Base-by-base conservation (phyloP, 2,329 filamentous ascomycete species). In the Onygenales sp. region DNA sequence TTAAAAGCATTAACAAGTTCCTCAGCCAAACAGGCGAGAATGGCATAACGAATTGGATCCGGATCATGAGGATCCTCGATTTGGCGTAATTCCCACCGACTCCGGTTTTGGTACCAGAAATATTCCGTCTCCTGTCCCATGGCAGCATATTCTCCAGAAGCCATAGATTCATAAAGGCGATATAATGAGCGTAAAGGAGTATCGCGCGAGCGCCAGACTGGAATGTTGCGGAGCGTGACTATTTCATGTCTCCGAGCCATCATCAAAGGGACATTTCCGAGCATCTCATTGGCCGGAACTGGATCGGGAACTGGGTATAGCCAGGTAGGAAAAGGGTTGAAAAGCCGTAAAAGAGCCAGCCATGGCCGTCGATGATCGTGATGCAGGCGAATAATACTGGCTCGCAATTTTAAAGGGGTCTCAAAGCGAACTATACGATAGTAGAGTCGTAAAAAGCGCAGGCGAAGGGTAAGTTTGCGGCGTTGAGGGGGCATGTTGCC, bases 21-120 rank as follows among this genome's bases (percentile, higher is more conserved):
- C 43, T 64, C 63, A 5, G 56, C 53, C 21, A 65, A 52, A 52
- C 58, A 60, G 10, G 63, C 62, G 39, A 65, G 55, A 40, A 65
- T 61, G 11, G 63, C 63, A 51, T 65, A 65, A 14, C 63, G 61
- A 27, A 65, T 52, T 9, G 61, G 63, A 57, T 65, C 61, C 4
- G 51, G 44, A 33, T 64, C 64, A 9, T 43, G 40, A 2, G 64
- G 64, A 39, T 66, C 64, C 27, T 58, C 59, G 33, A 66, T 63
- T 13, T 34, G 46, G 34, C 51, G n/a, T 9, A 65, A 44, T 17
- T 46, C 33, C 63, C 62, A 66, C 32, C 57, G 55, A 6, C 33
- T 44, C 33, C 56, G 54, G 6, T 34, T 43, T 13, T 62, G 60
- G 36, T 61, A 61, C 58, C 59, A 66, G 45, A 65, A 63, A 45